These are phyloP conservation scores for Solanum dulcamara DNA, from an alignment of 257 asterid genomes.

Conservation along the genomic window DNA sequence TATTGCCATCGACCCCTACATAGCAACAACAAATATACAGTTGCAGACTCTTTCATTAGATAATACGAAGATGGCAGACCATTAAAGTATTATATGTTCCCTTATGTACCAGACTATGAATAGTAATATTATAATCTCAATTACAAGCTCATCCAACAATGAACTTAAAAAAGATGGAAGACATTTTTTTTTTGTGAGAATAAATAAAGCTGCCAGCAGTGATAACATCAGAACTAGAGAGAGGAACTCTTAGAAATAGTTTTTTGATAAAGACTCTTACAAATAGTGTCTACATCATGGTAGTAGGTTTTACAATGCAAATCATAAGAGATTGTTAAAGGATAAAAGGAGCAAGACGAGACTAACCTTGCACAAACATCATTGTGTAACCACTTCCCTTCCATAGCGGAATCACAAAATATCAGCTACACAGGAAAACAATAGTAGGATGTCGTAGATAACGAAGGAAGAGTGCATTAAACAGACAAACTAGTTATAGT, in stretches of 20 bases:
- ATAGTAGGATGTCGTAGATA: neutral
- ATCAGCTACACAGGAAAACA: conserved; percentile 42
- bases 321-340: neutral
- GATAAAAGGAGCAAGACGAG: neutral
- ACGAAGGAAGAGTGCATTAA: neutral
- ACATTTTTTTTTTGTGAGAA: neutral
- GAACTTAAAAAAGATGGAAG: neutral
- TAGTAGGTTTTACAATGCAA: neutral
- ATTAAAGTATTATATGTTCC: neutral
- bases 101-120: neutral
- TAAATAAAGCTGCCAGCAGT: neutral
- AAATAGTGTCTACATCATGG: neutral
- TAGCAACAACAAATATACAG: neutral
- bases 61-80: neutral
- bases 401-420: conserved; percentile 90
- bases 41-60: neutral
- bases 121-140: neutral
- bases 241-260: neutral
- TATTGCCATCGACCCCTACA: neutral
- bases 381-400: conserved; percentile 86
- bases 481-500: neutral
- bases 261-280: neutral
- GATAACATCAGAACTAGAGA: neutral
- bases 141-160: neutral
- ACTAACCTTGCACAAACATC: conserved; percentile 81